phyloP scores from a whole-genome alignment of 2,329 filamentous ascomycete genomes.

The Knoxdaviesia proteae region DNA sequence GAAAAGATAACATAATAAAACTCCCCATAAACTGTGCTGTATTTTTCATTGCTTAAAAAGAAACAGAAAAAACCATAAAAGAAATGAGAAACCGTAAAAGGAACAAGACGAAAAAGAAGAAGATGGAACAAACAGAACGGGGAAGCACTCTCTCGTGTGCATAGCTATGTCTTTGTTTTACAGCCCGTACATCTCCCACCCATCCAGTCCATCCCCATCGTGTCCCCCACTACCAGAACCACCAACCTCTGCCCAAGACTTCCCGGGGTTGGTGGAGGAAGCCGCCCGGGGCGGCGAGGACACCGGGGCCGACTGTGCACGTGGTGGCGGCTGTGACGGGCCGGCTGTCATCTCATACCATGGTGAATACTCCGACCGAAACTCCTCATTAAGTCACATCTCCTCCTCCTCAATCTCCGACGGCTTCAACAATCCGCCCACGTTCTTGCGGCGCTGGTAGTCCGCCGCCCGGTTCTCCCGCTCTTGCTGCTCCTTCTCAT shows the following conservation, averaged over 20 bases:
- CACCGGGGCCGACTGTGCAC: no score
- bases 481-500: conserved; percentile 86
- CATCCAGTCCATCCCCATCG: conserved; percentile 25
- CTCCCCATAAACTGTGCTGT: not conserved
- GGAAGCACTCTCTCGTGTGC: not conserved
- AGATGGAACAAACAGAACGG: not conserved
- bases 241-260: conserved; percentile 9
- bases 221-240: conserved; percentile 6
- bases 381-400: conserved; percentile 61
- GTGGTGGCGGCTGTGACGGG: no score
- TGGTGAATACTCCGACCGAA: conserved; percentile 38
- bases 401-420: conserved; percentile 89
- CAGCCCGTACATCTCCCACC: conserved; percentile 46
- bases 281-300: no score
- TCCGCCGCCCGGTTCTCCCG: conserved; percentile 72
- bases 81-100: not conserved
- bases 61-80: not conserved
- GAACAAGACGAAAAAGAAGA: not conserved
- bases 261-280: not conserved
- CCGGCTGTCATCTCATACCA: conserved; percentile 8
- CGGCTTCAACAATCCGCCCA: conserved; percentile 87
- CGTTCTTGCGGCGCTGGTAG: conserved; percentile 79
- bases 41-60: not conserved
- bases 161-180: conserved; percentile 10
- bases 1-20: not conserved